phyloP scores from a whole-genome alignment of 345 rosid genomes.

The Moricandia arvensis region DNA sequence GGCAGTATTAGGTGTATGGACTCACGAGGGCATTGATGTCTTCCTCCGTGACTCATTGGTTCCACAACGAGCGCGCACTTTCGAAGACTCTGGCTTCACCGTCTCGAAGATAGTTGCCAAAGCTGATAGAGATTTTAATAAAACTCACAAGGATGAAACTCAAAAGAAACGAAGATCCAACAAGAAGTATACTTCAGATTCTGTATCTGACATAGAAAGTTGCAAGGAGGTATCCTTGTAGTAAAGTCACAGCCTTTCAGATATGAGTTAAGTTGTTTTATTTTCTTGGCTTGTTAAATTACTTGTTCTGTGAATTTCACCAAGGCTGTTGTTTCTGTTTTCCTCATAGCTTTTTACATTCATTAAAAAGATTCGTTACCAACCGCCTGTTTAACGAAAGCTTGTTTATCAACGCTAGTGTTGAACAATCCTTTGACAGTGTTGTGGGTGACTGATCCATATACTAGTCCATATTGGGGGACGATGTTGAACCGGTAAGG shows the following conservation, averaged over 20 bases:
- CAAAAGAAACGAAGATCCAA: constrained; percentile 46
- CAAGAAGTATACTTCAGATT: neutral
- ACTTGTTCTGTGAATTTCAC: neutral
- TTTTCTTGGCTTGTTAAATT: neutral
- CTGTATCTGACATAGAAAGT: neutral
- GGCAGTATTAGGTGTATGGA: constrained; percentile 78
- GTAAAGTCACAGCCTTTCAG: neutral
- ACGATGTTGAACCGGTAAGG: neutral
- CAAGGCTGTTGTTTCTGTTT: neutral
- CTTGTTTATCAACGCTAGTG: neutral
- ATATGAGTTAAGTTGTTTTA: neutral
- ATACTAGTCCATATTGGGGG: neutral
- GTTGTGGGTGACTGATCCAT: neutral
- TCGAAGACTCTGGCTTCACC: constrained; percentile 82
- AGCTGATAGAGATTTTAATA: constrained; percentile 68
- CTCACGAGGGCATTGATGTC: constrained; percentile 74
- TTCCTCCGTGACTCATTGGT: constrained; percentile 66
- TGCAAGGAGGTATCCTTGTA: neutral
- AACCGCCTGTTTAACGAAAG: neutral
- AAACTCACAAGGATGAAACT: constrained; percentile 38
- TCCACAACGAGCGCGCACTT: constrained; percentile 61
- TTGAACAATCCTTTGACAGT: neutral
- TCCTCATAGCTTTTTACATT: neutral
- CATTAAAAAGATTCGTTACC: neutral
- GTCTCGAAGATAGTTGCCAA: constrained; percentile 82